Evolutionary conservation across 2,329 filamentous ascomycete genomes (phyloP), one percentile per base, ranked within the genome.

Genomic region (Emmonsia crescens): DNA sequence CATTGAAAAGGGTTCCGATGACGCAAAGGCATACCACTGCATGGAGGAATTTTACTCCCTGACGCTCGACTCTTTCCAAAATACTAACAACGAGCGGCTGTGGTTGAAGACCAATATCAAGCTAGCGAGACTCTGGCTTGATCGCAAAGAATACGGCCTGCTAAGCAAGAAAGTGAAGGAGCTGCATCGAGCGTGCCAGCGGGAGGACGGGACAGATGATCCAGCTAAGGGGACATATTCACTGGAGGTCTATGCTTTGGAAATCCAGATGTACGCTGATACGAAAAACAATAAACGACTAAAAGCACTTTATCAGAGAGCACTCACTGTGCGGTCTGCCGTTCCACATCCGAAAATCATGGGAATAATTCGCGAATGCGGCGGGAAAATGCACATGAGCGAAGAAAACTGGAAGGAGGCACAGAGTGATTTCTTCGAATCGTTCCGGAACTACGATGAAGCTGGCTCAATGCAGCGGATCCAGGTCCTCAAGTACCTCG

Each of bases 341-440:
- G 94, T 99, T 14, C 93, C 94, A 46, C 94, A 99, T 77, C 94
- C 94, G 63, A 96, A 96, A 78, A 96, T 99, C 74, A 96, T 97
- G 91, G 94, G 94, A 59, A 93, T 99, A 74, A 99, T 99, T 72
- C 88, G 93, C 60, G 94, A 99, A 78, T 99, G 94, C 73, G 94
- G 94, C 70, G 94, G 94, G 69, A 99, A 99, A 81, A 99, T 99
- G 94, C 92, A 97, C 79, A 97, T 99, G 94, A 94, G 89, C 74
- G 94, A 99, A 80, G 94, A 97, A 78, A 97, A 97, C 74, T 99
- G 94, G 94, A 91, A 94, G 74, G 90, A 92, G 71, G 94, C 94
- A 0, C 92, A 97, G 76, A 93, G 87, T 69, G 94, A 97, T 78
- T 99, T 99, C 76, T 96, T 96, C 75, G 94, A 99, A 75, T 96